phyloP scores from a whole-genome alignment of 305 asterid genomes.

The Solanum hybrid region DNA sequence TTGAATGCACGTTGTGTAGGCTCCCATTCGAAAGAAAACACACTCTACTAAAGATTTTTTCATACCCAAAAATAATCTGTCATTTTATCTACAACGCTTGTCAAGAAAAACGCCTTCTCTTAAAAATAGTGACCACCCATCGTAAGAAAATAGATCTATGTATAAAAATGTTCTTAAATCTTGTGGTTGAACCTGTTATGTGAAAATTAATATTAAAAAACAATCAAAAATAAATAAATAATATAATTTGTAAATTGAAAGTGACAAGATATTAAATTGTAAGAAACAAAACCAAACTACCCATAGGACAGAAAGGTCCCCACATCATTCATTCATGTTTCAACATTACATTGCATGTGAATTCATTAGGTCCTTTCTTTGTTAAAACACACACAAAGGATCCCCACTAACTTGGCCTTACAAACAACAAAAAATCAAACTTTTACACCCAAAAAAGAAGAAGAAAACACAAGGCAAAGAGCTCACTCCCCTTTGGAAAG shows the following conservation, averaged over 20 bases:
- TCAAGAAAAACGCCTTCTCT: not conserved
- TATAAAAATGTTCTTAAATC: no score
- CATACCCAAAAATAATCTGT: not conserved
- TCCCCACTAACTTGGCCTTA: not conserved
- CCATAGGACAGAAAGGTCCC: not conserved
- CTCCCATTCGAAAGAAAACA: no score
- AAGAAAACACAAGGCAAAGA: not conserved
- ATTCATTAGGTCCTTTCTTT: not conserved
- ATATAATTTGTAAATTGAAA: not conserved
- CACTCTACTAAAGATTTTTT: not conserved
- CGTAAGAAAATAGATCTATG: not conserved
- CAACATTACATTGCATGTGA: not conserved
- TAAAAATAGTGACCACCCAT: not conserved
- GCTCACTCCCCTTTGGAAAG: constrained; percentile 34
- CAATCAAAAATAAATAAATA: no score
- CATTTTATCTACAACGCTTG: not conserved
- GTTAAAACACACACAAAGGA: not conserved
- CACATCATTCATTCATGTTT: not conserved
- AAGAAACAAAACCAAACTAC: not conserved
- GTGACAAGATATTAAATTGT: not conserved
- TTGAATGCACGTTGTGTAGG: rapidly evolving
- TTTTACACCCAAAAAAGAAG: not conserved
- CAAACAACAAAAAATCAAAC: not conserved
- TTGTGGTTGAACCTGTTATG: not conserved
- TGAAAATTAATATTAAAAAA: no score